Evolutionary conservation across 2,329 filamentous ascomycete genomes (phyloP).

Genomic region (Curvularia sp.): DNA sequence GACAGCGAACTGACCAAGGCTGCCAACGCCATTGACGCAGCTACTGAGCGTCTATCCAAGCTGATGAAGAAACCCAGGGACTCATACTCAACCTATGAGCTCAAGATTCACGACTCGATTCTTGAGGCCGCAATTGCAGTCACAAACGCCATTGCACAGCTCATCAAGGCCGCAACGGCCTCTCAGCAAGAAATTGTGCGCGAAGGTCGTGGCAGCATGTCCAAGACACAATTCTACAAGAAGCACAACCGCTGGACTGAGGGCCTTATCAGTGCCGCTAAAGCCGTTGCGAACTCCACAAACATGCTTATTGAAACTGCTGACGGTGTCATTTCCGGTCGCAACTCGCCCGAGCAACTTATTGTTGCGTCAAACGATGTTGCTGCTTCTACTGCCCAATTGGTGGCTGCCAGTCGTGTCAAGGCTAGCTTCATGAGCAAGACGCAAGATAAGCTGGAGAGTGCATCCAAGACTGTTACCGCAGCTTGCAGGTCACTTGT

Average conservation of each 20-base stretch:
- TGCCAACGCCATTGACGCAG: constrained; percentile 92
- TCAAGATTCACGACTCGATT: constrained; percentile 95
- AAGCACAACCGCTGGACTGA: constrained; percentile 99
- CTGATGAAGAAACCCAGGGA: constrained; percentile 96
- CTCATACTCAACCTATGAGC: constrained; percentile 92
- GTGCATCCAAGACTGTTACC: constrained; percentile 91
- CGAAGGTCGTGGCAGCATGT: constrained; percentile 85
- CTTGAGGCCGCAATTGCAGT: constrained; percentile 91
- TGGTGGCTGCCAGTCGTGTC: constrained; percentile 92
- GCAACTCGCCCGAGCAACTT: constrained; percentile 94
- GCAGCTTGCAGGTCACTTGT: constrained; percentile 86
- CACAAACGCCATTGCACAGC: constrained; percentile 88
- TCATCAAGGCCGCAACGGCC: constrained; percentile 92
- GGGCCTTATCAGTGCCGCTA: constrained; percentile 94
- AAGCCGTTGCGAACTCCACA: constrained; percentile 91
- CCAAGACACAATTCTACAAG: constrained; percentile 96
- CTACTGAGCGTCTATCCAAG: constrained; percentile 86
- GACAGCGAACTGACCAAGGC: constrained; percentile 92
- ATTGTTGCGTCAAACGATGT: constrained; percentile 98
- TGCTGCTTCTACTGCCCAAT: constrained; percentile 92
- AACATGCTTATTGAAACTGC: constrained; percentile 98
- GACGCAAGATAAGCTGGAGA: constrained; percentile 89
- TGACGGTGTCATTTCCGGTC: constrained; percentile 89
- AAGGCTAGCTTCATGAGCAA: constrained; percentile 99
- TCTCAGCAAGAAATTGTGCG: constrained; percentile 97